These are phyloP conservation scores for Tulasnella sp. DNA, from an alignment of 768 basidiomycete species.

Conservation along the genomic window DNA sequence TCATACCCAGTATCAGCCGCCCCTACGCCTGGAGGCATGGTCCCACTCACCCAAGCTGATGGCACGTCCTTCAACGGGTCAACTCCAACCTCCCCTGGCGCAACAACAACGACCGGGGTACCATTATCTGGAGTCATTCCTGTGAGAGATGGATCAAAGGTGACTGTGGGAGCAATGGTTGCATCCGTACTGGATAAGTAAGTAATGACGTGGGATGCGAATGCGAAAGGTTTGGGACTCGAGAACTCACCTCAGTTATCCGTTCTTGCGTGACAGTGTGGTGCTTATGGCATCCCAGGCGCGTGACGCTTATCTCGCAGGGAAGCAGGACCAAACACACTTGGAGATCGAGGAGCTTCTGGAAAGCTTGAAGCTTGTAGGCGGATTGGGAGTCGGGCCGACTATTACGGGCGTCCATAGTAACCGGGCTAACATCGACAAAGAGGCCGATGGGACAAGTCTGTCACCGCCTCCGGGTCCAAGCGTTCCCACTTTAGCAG, in stretches of 20 bases:
- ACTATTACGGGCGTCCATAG: not conserved
- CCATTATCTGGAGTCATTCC: conserved; percentile 1
- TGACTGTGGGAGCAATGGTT: conserved; percentile 9
- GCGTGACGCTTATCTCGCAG: conserved; percentile 8
- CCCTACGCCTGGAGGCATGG: too few relatives aligned
- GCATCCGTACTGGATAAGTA: conserved; percentile 13
- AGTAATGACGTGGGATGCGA: not conserved
- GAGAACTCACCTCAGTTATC: not conserved
- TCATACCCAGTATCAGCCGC: too few relatives aligned
- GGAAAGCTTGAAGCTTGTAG: conserved; percentile 15
- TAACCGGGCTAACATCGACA: not conserved
- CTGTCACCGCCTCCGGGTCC: not conserved
- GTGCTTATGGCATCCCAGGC: conserved; percentile 10
- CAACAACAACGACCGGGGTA: not conserved
- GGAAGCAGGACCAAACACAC: conserved; percentile 11
- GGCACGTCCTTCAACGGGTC: not conserved
- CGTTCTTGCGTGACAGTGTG: not conserved
- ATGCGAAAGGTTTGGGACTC: too few relatives aligned
- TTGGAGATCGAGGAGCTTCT: conserved; percentile 12
- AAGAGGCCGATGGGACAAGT: not conserved
- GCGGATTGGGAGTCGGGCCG: conserved; percentile 10
- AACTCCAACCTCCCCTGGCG: not conserved
- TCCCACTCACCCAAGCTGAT: too few relatives aligned
- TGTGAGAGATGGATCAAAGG: not conserved
- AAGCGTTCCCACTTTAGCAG: too few relatives aligned